These are phyloP conservation scores for Penicillium palitans DNA, from an alignment of 2,329 filamentous ascomycete species.

Conservation along the genomic window DNA sequence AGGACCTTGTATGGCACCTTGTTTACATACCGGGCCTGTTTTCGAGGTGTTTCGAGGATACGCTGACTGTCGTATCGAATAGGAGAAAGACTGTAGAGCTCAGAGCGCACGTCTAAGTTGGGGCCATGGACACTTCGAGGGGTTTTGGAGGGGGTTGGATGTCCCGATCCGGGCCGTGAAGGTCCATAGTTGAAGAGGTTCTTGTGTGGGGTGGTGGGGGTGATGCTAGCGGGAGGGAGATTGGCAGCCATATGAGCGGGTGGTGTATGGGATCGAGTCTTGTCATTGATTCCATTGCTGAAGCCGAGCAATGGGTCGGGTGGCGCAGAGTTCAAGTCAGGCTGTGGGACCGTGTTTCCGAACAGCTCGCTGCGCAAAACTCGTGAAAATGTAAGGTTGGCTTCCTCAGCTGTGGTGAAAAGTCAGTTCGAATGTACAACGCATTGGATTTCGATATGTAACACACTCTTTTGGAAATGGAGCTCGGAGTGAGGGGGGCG, in stretches of 20 bases:
- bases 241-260: conserved; percentile 66
- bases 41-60: conserved; percentile 85
- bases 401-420: conserved; percentile 70
- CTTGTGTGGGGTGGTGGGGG: conserved; percentile 94
- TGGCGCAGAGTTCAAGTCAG: conserved; percentile 63
- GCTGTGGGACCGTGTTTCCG: conserved; percentile 82
- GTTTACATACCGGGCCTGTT: conserved; percentile 84
- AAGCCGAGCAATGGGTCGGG: conserved; percentile 53
- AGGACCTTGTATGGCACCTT: conserved; percentile 98
- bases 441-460: conserved; percentile 2
- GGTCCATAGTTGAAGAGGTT: conserved; percentile 94
- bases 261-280: conserved; percentile 76
- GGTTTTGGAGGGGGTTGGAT: conserved; percentile 84
- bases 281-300: conserved; percentile 59
- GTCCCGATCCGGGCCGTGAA: conserved; percentile 70
- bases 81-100: conserved; percentile 93
- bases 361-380: conserved; percentile 90
- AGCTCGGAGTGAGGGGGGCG: conserved; percentile 85
- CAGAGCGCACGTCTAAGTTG: conserved; percentile 84
- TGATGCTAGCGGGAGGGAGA: conserved; percentile 70
- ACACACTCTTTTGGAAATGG: conserved; percentile 87
- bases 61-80: conserved; percentile 91
- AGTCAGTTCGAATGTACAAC: conserved; percentile 12
- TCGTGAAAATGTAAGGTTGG: conserved; percentile 87
- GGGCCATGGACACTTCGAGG: conserved; percentile 84